Percentiles rank a stretch among this genome's conserved stretches.
Conservation (phyloP, 2,329 filamentous ascomycete genomes). For the Rutstroemia sp. region DNA sequence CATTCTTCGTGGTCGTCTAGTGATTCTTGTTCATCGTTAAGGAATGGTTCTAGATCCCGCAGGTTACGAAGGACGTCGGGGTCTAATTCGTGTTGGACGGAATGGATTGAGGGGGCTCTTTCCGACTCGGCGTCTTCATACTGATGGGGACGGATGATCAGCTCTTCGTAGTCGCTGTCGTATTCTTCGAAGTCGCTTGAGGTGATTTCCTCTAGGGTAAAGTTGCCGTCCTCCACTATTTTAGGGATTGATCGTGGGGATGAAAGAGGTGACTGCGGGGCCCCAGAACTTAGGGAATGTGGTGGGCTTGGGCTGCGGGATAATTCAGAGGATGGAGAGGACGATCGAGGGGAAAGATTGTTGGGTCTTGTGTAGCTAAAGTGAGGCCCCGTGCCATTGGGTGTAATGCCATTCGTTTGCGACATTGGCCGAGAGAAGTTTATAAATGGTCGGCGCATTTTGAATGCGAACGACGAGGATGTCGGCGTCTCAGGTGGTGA, state of each 20-base stretch:
- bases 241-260: conserved; percentile 9
- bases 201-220: conserved; percentile 27
- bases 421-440: conserved; percentile 20
- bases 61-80: conserved; percentile 15
- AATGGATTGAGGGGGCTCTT: conserved; percentile 15
- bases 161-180: conserved; percentile 21
- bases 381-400: conserved; percentile 28
- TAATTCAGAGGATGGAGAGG: conserved; percentile 24
- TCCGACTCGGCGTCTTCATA: conserved; percentile 30
- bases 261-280: conserved; percentile 8
- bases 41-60: conserved; percentile 12
- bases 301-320: conserved; percentile 20
- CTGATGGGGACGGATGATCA: conserved; percentile 27
- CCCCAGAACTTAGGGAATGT: conserved; percentile 23
- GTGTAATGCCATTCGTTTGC: conserved; percentile 35
- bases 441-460: conserved; percentile 20
- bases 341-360: conserved; percentile 35
- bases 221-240: conserved; percentile 22
- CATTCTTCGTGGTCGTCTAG: conserved; percentile 22
- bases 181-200: conserved; percentile 25
- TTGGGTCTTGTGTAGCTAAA: conserved; percentile 32
- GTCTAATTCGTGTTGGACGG: conserved; percentile 17
- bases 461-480: conserved; percentile 27
- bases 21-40: neutral
- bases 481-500: conserved; percentile 44